phyloP scores from a whole-genome alignment of 805 yeast genomes.

The Teunomyces tritomae region DNA sequence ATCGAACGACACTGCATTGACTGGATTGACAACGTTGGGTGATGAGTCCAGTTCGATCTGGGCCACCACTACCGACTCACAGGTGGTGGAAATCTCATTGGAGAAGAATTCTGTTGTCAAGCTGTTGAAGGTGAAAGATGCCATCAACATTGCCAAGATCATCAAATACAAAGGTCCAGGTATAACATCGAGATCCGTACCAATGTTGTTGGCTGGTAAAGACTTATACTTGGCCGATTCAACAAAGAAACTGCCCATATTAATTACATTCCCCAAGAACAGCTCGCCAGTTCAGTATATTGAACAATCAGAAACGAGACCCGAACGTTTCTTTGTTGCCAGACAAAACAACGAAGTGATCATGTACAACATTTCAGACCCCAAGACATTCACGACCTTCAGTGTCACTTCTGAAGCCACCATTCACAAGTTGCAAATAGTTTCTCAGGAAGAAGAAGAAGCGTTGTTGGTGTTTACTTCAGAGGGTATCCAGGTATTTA shows the following conservation, averaged over 20 bases:
- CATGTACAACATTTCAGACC: constrained; percentile 28
- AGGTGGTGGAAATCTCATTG: constrained; percentile 21
- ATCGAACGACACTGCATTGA: constrained; percentile 16
- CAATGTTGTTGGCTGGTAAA: constrained; percentile 14
- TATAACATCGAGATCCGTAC: constrained; percentile 11
- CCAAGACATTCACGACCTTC: constrained; percentile 27
- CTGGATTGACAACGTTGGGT: constrained; percentile 12
- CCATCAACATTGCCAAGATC: constrained; percentile 18
- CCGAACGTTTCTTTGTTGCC: constrained; percentile 33
- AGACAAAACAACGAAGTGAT: constrained; percentile 25
- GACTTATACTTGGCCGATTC: constrained; percentile 28
- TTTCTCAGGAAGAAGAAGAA: constrained; percentile 15
- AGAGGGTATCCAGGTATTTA: constrained; percentile 32
- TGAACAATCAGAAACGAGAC: constrained; percentile 26
- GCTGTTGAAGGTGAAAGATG: constrained; percentile 15
- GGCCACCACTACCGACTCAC: constrained; percentile 18
- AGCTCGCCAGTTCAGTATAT: constrained; percentile 31
- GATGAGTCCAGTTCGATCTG: constrained; percentile 17
- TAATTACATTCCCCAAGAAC: constrained; percentile 15
- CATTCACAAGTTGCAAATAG: constrained; percentile 24
- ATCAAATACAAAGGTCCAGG: constrained; percentile 11
- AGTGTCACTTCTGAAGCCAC: constrained; percentile 26
- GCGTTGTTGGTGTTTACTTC: constrained; percentile 27
- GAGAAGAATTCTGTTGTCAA: constrained; percentile 23
- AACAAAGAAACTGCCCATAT: constrained; percentile 13